Conservation (phyloP, 305 asterid species). For the Fraxinus ornus region DNA sequence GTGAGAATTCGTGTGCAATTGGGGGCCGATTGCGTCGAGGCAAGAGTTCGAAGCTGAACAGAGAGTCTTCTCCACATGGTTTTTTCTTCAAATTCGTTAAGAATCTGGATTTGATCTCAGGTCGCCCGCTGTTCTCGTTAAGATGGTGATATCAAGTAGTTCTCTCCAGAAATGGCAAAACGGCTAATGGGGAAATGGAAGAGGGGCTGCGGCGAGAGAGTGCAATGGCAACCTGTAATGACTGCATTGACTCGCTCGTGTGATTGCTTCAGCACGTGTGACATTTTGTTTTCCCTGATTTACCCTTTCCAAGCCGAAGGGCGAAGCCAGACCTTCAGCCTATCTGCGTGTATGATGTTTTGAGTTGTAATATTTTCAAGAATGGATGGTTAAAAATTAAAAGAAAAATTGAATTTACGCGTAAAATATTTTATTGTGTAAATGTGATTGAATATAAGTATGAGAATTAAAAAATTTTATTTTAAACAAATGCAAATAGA, state of each 20-base stretch:
- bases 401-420: too few species aligned
- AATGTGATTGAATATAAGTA: too few species aligned
- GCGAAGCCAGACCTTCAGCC: too few species aligned
- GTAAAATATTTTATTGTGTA: too few species aligned
- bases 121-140: conserved; percentile 23
- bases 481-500: too few species aligned
- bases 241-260: conserved; percentile 14
- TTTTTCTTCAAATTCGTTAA: conserved; percentile 12
- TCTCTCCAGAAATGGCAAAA: neutral
- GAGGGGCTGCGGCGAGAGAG: neutral
- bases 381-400: too few species aligned
- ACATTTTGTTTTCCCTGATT: neutral
- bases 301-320: neutral
- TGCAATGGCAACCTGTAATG: neutral
- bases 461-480: too few species aligned
- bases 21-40: conserved; percentile 29
- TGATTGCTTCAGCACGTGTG: neutral
- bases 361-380: too few species aligned
- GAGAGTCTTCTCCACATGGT: conserved; percentile 45
- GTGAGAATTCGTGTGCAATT: conserved; percentile 5
- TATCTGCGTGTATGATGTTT: too few species aligned
- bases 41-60: conserved; percentile 28
- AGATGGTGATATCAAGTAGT: neutral
- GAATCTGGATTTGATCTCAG: conserved; percentile 28
- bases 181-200: neutral